A percentile compares a stretch with the other conserved stretches of the same genome.
These are phyloP conservation scores for Camellia lanceoleosa DNA, from an alignment of 148 eudicot species.

Conservation along the genomic window DNA sequence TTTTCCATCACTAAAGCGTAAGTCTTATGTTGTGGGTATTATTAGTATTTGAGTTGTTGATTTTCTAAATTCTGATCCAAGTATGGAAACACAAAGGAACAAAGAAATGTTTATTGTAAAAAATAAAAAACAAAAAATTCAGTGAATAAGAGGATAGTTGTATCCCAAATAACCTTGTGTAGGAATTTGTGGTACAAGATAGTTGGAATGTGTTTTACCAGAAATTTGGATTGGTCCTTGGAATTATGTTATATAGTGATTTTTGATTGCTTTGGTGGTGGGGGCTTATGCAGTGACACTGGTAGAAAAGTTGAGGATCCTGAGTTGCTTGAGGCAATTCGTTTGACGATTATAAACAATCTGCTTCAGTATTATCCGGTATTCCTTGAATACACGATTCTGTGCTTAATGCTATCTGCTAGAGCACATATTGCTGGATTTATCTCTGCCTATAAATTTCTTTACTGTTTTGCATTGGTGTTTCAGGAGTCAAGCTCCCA, in stretches of 20 bases:
- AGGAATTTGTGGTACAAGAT: background rate
- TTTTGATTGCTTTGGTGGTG: constrained; percentile 6
- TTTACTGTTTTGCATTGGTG: constrained; percentile 21
- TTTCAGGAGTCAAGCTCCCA: constrained; percentile 81
- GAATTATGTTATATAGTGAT: background rate
- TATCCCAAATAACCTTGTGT: background rate
- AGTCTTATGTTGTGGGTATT: constrained; percentile 33
- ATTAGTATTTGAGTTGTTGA: constrained; percentile 12
- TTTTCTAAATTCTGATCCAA: background rate
- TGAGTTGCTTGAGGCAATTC: constrained; percentile 87
- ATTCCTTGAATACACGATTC: constrained; percentile 14
- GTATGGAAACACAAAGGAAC: background rate
- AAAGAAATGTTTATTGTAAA: background rate
- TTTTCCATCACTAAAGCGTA: constrained; percentile 95
- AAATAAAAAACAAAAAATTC: background rate
- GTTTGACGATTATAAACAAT: constrained; percentile 92
- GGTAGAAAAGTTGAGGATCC: constrained; percentile 96
- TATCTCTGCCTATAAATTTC: background rate
- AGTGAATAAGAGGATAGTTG: background rate
- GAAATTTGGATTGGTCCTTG: background rate
- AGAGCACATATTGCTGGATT: background rate
- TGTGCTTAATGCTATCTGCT: constrained; percentile 5
- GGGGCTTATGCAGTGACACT: constrained; percentile 50
- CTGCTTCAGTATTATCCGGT: constrained; percentile 91
- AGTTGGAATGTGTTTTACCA: background rate